Conservation (phyloP, 164 flowering plant genomes). For the Berberis thunbergii region DNA sequence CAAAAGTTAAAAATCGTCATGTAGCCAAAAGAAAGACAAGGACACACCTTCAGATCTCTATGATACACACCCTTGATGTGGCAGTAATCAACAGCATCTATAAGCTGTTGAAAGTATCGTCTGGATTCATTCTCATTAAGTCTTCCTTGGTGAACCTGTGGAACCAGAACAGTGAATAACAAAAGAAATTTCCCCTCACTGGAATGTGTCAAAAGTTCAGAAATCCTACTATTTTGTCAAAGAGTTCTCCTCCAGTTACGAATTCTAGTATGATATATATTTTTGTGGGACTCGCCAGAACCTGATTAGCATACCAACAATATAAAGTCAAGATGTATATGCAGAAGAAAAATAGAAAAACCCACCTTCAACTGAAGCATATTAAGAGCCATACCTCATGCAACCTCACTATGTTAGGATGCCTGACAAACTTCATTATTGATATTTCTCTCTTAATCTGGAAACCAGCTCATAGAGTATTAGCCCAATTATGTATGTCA, state of each 20-base stretch:
- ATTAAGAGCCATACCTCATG: too few species aligned
- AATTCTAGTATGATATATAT: slow-evolving; percentile 84
- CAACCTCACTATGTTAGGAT: too few species aligned
- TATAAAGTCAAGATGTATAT: too few species aligned
- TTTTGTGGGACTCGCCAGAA: slow-evolving; percentile 78
- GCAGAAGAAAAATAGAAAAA: too few species aligned
- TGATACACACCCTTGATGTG: slow-evolving; percentile 91
- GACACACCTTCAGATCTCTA: slow-evolving; percentile 84
- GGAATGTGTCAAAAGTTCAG: neutral
- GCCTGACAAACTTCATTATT: too few species aligned
- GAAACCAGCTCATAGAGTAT: too few species aligned
- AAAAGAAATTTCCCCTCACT: neutral
- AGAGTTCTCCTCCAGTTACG: slow-evolving; percentile 91
- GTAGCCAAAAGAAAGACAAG: neutral
- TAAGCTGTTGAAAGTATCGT: slow-evolving; percentile 87
- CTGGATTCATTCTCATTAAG: slow-evolving; percentile 63
- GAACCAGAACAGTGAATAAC: neutral
- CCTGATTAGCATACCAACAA: slow-evolving; percentile 26
- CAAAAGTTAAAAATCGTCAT: neutral
- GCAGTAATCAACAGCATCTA: slow-evolving; percentile 92
- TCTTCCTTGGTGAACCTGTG: slow-evolving; percentile 70
- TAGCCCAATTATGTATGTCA: too few species aligned
- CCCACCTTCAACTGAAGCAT: too few species aligned
- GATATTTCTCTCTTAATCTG: too few species aligned
- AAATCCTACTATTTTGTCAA: slow-evolving; percentile 82